A percentile compares a stretch with the other conserved stretches of the same genome.
Evolutionary conservation across 108 stramenopile genomes (phyloP).

Genomic region (Cyclostephanos invisitatus): DNA sequence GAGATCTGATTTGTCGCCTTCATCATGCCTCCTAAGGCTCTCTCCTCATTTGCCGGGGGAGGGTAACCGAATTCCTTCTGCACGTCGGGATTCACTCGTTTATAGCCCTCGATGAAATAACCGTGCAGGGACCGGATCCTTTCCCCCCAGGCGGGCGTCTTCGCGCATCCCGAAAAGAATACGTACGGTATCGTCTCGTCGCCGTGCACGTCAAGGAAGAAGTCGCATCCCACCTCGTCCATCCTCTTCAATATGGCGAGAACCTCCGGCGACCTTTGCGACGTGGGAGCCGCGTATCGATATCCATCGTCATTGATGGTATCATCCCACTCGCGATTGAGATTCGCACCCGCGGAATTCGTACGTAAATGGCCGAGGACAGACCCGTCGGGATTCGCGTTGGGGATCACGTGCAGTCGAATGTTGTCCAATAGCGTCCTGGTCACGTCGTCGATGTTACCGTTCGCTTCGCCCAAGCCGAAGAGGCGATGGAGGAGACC

Average conservation of each 20-base stretch:
- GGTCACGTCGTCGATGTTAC: slow-evolving; percentile 52
- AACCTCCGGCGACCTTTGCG: slow-evolving; percentile 84
- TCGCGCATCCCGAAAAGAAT: slow-evolving; percentile 81
- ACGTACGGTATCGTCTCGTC: slow-evolving; percentile 89
- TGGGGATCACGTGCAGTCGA: slow-evolving; percentile 84
- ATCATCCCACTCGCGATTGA: slow-evolving; percentile 91
- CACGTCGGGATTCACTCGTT: slow-evolving; percentile 75
- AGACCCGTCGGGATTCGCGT: slow-evolving; percentile 87
- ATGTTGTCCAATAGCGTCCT: slow-evolving; percentile 49
- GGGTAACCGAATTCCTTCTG: slow-evolving; percentile 77
- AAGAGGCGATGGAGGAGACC: slow-evolving; percentile 72
- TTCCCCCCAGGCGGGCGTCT: slow-evolving; percentile 68
- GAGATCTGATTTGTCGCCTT: slow-evolving; percentile 84
- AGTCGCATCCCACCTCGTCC: slow-evolving; percentile 83
- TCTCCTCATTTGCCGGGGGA: slow-evolving; percentile 49
- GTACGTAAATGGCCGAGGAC: slow-evolving; percentile 83
- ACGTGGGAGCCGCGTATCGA: slow-evolving; percentile 74
- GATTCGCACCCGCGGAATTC: slow-evolving; percentile 82
- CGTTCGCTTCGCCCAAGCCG: slow-evolving; percentile 35
- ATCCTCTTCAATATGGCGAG: slow-evolving; percentile 73
- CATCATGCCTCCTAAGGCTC: slow-evolving; percentile 57
- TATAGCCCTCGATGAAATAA: slow-evolving; percentile 74
- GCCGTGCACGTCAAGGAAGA: slow-evolving; percentile 87
- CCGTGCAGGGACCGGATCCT: slow-evolving; percentile 76
- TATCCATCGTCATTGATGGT: slow-evolving; percentile 20